Base-by-base conservation (phyloP, 805 yeast genomes). In the Kodamaea laetipori region DNA sequence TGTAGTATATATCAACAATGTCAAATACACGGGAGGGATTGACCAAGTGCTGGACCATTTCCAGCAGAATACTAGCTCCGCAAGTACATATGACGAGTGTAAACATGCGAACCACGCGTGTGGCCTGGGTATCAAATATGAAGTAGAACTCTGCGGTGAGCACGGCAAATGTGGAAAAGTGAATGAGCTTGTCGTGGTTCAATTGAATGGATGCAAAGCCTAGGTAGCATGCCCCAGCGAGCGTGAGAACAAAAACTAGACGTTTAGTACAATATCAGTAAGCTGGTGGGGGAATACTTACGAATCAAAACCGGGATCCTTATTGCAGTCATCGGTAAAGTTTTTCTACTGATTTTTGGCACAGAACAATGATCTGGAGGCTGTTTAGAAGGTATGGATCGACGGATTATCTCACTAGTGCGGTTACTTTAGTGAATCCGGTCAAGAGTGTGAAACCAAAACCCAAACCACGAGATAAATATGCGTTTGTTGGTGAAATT, bases 1-100 rank as follows among this genome's bases (percentile, higher is more conserved):
- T 71, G 46, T 42, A 54, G 9, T 48, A 37, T 13, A 80, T 80
- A 53, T 81, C 86, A 37, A 49, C 37, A 1, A 55, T 37, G 48
- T 81, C 86, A 57, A 79, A 80, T 0, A 61, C 60, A 41, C 86
- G 53, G 3, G 47, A 53, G 1, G 81, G 74, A 28, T 77, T 69
- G 2, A 78, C 59, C 12, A 64, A 6, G 12, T 69, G 69, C 50
- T 81, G 86, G 1, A 71, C 43, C 37, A 73, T 61, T 52, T 81
- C 86, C 60, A 81, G 81, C 2, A 66, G 63, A 3, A 79, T 55
- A 10, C 77, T 63, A 0, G 73, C 82, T 2, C 64, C 66, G 1
- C 73, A n/a, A 0, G 79, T 72, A 53, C 84, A 79, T 3, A 68
- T 50, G 0, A 64, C 11, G 6, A 76, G 47, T 0, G 79, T 55